Evolutionary conservation across 1,284 basidiomycete genomes (phyloP).

Genomic region (Ceraceosorus guamensis): DNA sequence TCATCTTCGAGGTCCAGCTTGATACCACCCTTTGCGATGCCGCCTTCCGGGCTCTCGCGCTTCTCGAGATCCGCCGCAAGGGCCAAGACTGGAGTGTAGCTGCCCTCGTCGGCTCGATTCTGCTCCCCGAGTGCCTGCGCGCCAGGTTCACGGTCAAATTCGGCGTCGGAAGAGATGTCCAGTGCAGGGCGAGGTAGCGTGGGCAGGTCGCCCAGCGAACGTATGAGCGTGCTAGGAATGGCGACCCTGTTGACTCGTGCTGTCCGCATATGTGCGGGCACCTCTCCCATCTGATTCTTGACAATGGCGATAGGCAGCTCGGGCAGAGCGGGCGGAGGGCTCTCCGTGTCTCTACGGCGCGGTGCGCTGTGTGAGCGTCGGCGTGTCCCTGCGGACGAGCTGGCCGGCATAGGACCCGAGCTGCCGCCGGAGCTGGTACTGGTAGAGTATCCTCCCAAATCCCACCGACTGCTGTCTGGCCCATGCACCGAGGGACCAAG

Average conservation of each 20-base stretch:
- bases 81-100: slow-evolving; percentile 3
- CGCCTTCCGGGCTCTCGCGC: neutral
- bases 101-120: neutral
- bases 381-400: neutral
- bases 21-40: too few relatives aligned
- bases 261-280: neutral
- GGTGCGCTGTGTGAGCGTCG: neutral
- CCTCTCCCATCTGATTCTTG: too few relatives aligned
- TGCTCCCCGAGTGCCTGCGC: neutral
- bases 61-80: slow-evolving; percentile 1
- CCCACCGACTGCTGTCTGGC: too few relatives aligned
- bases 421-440: neutral
- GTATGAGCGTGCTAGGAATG: slow-evolving; percentile 5
- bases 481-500: neutral
- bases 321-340: too few relatives aligned
- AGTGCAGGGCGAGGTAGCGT: slow-evolving; percentile 1
- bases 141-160: neutral
- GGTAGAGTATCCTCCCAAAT: too few relatives aligned
- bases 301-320: too few relatives aligned
- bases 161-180: neutral
- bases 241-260: neutral
- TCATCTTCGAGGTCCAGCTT: slow-evolving; percentile 6
- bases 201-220: slow-evolving; percentile 8
- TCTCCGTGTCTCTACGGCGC: too few relatives aligned
- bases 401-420: neutral